Percentiles rank a stretch among this genome's conserved stretches.
phyloP scores from a whole-genome alignment of 2,329 filamentous ascomycete genomes.

The Sporothrix brasiliensis region DNA sequence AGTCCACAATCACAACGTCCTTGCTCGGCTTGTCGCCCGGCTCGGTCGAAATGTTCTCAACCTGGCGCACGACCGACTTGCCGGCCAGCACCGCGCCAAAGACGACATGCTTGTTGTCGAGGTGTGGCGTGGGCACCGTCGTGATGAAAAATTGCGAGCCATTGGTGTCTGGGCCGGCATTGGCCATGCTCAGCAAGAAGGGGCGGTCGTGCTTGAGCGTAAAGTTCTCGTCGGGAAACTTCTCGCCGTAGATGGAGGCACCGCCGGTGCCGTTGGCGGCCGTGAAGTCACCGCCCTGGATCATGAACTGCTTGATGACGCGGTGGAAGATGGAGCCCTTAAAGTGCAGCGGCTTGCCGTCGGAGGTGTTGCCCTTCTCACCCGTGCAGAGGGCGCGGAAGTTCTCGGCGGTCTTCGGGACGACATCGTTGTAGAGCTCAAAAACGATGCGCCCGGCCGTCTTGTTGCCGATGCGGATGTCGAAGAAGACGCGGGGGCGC shows the following conservation, averaged over 20 bases:
- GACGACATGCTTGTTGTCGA: constrained; percentile 93
- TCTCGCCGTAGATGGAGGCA: constrained; percentile 95
- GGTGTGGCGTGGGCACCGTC: constrained; percentile 89
- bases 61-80: constrained; percentile 85
- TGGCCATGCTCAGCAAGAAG: constrained; percentile 96
- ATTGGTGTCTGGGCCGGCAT: constrained; percentile 92
- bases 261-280: constrained; percentile 91
- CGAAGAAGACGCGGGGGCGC: constrained; percentile 87
- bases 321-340: constrained; percentile 93
- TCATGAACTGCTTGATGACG: constrained; percentile 99
- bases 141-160: constrained; percentile 99
- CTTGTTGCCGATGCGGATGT: constrained; percentile 78
- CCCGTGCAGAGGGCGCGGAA: constrained; percentile 93
- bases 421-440: constrained; percentile 75
- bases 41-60: constrained; percentile 80
- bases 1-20: constrained; percentile 76
- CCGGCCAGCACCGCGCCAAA: constrained; percentile 93
- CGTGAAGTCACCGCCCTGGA: constrained; percentile 97
- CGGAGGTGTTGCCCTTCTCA: constrained; percentile 82
- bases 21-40: constrained; percentile 74
- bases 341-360: constrained; percentile 86
- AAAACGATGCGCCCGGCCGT: constrained; percentile 79
- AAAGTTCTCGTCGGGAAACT: constrained; percentile 98
- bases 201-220: constrained; percentile 87
- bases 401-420: constrained; percentile 95